phyloP scores from a whole-genome alignment of 306 rosid genomes.

The Dalbergia cultrata region DNA sequence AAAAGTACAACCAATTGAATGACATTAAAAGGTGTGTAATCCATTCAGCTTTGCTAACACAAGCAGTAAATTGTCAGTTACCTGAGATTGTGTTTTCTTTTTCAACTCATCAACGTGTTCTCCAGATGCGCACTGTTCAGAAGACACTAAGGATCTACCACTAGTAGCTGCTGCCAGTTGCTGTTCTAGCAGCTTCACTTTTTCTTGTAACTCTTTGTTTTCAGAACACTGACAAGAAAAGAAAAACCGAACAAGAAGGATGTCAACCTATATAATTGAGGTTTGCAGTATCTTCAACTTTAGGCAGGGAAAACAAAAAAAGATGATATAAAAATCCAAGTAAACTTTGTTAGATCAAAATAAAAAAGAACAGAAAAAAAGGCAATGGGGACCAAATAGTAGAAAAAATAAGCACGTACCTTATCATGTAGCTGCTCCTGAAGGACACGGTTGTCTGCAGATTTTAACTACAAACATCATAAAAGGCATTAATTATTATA shows the following conservation, averaged over 20 bases:
- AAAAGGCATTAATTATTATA: constrained; percentile 25
- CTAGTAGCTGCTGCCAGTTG: constrained; percentile 57
- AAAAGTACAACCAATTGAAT: neutral
- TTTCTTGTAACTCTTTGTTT: constrained; percentile 77
- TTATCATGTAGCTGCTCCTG: constrained; percentile 93
- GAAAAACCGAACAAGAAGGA: constrained; percentile 4
- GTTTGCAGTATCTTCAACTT: constrained; percentile 27
- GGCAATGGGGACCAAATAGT: neutral
- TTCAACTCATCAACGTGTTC: constrained; percentile 72
- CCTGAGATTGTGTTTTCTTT: constrained; percentile 94
- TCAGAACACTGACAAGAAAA: constrained; percentile 76
- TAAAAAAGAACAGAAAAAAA: neutral
- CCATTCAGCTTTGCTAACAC: constrained; percentile 29
- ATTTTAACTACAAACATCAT: constrained; percentile 71
- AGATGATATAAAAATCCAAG: constrained; percentile 22
- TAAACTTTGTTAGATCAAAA: constrained; percentile 15
- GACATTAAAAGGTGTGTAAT: constrained; percentile 12
- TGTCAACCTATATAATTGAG: constrained; percentile 38
- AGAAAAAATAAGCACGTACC: constrained; percentile 53
- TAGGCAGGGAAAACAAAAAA: constrained; percentile 8
- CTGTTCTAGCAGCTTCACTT: constrained; percentile 74
- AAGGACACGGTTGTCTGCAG: constrained; percentile 96
- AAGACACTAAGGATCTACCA: constrained; percentile 52
- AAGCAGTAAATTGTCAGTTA: constrained; percentile 37
- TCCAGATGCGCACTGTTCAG: constrained; percentile 60